Conservation (phyloP, 2,329 filamentous ascomycete species). For the Scytalidium sp. region DNA sequence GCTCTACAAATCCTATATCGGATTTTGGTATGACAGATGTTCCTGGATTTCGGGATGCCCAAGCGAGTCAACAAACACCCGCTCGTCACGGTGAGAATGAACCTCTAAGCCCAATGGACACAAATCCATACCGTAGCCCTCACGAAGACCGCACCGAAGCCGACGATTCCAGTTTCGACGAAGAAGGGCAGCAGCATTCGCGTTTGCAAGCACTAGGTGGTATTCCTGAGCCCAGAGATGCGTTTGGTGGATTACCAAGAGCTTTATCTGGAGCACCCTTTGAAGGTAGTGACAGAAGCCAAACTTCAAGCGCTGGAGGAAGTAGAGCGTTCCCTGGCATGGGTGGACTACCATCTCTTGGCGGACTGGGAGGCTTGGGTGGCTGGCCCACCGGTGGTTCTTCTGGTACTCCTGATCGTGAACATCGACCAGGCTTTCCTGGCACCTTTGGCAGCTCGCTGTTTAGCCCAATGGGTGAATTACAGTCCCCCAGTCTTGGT, state of each 20-base stretch:
- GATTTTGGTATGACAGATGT: constrained; percentile 64
- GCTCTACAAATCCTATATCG: constrained; percentile 32
- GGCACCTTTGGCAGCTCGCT: constrained; percentile 74
- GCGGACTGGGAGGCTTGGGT: constrained; percentile 42
- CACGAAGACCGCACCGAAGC: constrained; percentile 65
- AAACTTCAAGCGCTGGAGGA: constrained; percentile 83
- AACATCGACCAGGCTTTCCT: constrained; percentile 49
- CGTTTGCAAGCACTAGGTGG: constrained; percentile 50
- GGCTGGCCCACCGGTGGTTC: constrained; percentile 51
- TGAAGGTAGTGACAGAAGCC: constrained; percentile 83
- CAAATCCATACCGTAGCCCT: constrained; percentile 94
- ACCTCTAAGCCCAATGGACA: constrained; percentile 86
- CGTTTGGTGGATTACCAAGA: constrained; percentile 54
- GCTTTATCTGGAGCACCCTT: constrained; percentile 40
- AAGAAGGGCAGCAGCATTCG: constrained; percentile 35
- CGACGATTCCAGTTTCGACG: constrained; percentile 35
- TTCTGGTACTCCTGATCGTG: constrained; percentile 65
- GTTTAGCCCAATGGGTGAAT: constrained; percentile 73
- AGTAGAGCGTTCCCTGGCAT: constrained; percentile 66
- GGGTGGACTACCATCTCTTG: constrained; percentile 55
- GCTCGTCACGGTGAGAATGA: constrained; percentile 53
- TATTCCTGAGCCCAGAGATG: constrained; percentile 45
- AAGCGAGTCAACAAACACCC: constrained; percentile 37
- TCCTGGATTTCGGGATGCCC: constrained; percentile 54
- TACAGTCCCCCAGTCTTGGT: constrained; percentile 71